Evolutionary conservation across 495 filamentous ascomycete species (phyloP), one percentile per base, ranked within the genome.

Genomic region (Tuber microsphaerosporum): DNA sequence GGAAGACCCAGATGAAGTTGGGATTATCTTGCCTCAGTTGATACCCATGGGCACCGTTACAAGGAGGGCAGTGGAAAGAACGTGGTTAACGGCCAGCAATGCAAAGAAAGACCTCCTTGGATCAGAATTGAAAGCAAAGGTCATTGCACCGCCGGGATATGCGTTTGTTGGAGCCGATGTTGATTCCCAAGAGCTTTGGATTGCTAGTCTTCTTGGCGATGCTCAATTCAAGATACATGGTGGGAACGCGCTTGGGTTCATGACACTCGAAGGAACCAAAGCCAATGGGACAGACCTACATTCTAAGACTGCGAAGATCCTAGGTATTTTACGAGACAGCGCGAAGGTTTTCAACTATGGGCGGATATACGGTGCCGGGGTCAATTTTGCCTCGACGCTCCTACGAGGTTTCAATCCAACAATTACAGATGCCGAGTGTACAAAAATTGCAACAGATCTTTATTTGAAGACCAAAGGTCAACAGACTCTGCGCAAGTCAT

Each of bases 11-110:
- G 77, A 69, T 51, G 75, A 39, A 75, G 74, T 88, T 14, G 95
- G 95, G 6, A 95, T 92, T 79, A 97, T 99, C 78, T 85, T 99
- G n/a, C 95, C 95, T n/a, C 95, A 99, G 81, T 85, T 99, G 73
- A 97, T 99, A 75, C 95, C 95, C 16, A 99, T 99, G 95, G 95
- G 95, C 20, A 99, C 95, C 26, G 91, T 99, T 74, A 99, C 95
- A n/a, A 88, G 95, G 51, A 90, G 95, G 77, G 93, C 95, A 0
- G 95, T 99, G 34, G 95, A 99, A 83, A 97, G 96, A 78, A 98
- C 95, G 0, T 99, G 95, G 95, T 88, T 99, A 56, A 99, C 95
- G 26, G 95, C 95, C 20, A 95, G 93, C 79, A 99, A 99, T 82
- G 96, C 95, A 8, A 99, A 98, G 82, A 87, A 87, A 74, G 97